Conservation (phyloP, 495 filamentous ascomycete genomes). For the Penicillium alfredii region DNA sequence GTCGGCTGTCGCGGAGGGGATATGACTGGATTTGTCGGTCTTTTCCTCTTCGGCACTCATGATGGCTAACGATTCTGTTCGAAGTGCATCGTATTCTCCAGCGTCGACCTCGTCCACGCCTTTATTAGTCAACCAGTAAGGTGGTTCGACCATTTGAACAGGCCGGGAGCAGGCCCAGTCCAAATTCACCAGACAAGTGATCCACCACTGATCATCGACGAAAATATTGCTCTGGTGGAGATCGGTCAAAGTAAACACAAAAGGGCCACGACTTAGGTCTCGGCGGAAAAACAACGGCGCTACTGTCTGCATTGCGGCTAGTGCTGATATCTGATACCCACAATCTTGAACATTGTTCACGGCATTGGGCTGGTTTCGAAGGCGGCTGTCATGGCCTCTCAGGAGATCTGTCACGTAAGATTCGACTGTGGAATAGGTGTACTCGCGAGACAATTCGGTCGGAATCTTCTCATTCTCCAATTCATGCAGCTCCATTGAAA, state of each 20-base stretch:
- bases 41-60: constrained; percentile 11
- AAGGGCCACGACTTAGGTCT: constrained; percentile 19
- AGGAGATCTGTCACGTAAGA: constrained; percentile 19
- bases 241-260: constrained; percentile 19
- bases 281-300: constrained; percentile 17
- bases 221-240: constrained; percentile 27
- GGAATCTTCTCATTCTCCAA: constrained; percentile 29
- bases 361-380: constrained; percentile 26
- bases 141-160: constrained; percentile 21
- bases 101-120: constrained; percentile 15
- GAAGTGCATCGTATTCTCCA: constrained; percentile 10
- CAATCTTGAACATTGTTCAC: constrained; percentile 15
- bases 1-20: too few relatives aligned
- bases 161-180: constrained; percentile 28
- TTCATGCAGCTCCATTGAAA: constrained; percentile 17
- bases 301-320: constrained; percentile 19
- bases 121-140: constrained; percentile 21
- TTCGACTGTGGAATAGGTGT: constrained; percentile 17
- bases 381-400: constrained; percentile 18
- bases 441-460: constrained; percentile 16
- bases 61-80: constrained; percentile 19
- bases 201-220: constrained; percentile 19
- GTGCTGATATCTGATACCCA: constrained; percentile 19
- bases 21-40: too few relatives aligned
- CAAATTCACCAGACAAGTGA: constrained; percentile 22